Conservation (phyloP, 108 stramenopile genomes). For the Skeletonema menzelii region DNA sequence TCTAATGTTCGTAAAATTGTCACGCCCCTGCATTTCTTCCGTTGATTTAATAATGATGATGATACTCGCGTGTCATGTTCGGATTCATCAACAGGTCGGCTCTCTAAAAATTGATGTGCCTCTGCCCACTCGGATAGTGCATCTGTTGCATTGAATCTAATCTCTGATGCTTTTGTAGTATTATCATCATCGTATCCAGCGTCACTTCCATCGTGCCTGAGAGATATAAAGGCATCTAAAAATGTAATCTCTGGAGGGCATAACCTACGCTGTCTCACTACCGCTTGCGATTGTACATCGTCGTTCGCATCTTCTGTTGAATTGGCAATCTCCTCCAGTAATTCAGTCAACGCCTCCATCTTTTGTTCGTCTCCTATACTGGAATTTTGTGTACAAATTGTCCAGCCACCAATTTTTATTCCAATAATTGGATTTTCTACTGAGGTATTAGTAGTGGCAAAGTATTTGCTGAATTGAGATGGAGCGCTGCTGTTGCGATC, state of each 20-base stretch:
- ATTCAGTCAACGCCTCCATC: slow-evolving; percentile 31
- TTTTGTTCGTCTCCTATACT: slow-evolving; percentile 32
- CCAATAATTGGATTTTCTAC: neutral
- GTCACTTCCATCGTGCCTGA: slow-evolving; percentile 12
- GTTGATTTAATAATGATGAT: neutral
- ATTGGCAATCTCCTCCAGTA: slow-evolving; percentile 27
- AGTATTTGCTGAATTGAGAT: neutral
- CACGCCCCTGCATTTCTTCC: slow-evolving; percentile 50
- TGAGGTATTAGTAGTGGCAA: neutral
- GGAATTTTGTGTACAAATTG: slow-evolving; percentile 38
- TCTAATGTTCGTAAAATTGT: slow-evolving; percentile 57
- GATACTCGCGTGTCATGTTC: neutral
- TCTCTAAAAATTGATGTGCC: slow-evolving; percentile 58
- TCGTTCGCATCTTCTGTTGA: slow-evolving; percentile 2
- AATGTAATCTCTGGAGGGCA: slow-evolving; percentile 80
- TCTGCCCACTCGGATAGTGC: slow-evolving; percentile 72
- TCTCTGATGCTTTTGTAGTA: slow-evolving; percentile 5
- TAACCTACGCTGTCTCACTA: slow-evolving; percentile 32
- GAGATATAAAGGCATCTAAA: slow-evolving; percentile 53
- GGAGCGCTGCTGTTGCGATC: neutral
- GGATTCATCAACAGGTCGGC: slow-evolving; percentile 10
- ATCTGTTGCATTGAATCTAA: slow-evolving; percentile 54
- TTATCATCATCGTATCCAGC: neutral
- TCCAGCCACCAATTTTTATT: slow-evolving; percentile 27
- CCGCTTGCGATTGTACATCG: neutral